phyloP scores from a whole-genome alignment of 495 filamentous ascomycete species.

The Trypethelium eluteriae region DNA sequence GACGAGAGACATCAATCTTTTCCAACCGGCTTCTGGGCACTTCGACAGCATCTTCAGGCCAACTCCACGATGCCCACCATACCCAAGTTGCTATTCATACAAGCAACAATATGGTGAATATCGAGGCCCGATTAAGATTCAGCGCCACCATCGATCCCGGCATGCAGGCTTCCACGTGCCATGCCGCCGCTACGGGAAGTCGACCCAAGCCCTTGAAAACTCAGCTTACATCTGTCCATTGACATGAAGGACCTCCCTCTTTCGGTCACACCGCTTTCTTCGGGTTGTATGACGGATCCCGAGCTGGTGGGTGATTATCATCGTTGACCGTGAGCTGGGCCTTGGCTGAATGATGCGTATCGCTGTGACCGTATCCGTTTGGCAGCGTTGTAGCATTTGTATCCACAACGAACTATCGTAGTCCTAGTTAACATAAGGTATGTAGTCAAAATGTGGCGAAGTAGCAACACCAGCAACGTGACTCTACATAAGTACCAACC shows the following conservation, averaged over 20 bases:
- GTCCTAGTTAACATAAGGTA: too few species aligned
- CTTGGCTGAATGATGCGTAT: too few species aligned
- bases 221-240: not conserved
- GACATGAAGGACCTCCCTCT: not conserved
- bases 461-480: too few species aligned
- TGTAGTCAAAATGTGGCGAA: too few species aligned
- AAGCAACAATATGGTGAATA: not conserved
- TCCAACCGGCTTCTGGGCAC: not conserved
- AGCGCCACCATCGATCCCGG: slow-evolving; percentile 5
- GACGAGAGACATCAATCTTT: not conserved
- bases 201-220: not conserved
- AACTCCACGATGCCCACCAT: too few species aligned
- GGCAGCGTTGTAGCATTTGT: too few species aligned
- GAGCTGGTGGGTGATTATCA: too few species aligned
- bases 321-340: too few species aligned
- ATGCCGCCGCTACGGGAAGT: slow-evolving; percentile 11
- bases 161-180: slow-evolving; percentile 12
- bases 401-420: too few species aligned
- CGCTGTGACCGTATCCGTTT: too few species aligned
- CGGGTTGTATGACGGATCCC: not conserved
- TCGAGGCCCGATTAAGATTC: not conserved
- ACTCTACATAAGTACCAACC: too few species aligned
- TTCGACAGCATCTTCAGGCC: not conserved
- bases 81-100: not conserved
- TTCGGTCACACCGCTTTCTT: not conserved